A percentile compares a stretch with the other conserved stretches of the same genome.
Conservation (phyloP, 2,329 filamentous ascomycete genomes). For the Microthyrium microscopicum region DNA sequence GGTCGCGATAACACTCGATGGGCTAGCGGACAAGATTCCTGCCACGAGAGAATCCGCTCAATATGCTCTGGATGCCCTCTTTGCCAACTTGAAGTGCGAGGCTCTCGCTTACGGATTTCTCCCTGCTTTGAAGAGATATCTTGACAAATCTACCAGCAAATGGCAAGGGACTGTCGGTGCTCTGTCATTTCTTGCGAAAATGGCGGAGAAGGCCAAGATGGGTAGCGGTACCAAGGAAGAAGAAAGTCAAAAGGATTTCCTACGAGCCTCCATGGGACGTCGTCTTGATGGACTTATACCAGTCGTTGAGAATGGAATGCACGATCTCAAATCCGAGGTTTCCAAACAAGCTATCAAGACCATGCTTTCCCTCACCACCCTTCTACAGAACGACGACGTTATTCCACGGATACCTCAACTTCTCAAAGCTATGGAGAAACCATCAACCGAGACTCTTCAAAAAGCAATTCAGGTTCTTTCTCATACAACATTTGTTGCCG, state of each 20-base stretch:
- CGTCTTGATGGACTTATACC: slow-evolving; percentile 78
- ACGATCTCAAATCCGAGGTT: slow-evolving; percentile 79
- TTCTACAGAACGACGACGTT: slow-evolving; percentile 94
- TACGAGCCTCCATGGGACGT: slow-evolving; percentile 80
- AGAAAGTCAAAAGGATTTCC: slow-evolving; percentile 71
- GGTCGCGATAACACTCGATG: slow-evolving; percentile 59
- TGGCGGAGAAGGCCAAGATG: slow-evolving; percentile 89
- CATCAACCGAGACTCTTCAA: slow-evolving; percentile 71
- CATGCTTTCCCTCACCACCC: slow-evolving; percentile 77
- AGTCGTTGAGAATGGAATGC: slow-evolving; percentile 82
- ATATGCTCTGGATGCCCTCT: slow-evolving; percentile 83
- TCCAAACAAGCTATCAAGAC: slow-evolving; percentile 77
- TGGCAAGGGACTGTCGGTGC: slow-evolving; percentile 94
- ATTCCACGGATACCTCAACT: slow-evolving; percentile 80
- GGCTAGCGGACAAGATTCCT: slow-evolving; percentile 73
- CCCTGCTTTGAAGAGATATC: slow-evolving; percentile 57
- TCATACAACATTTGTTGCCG: slow-evolving; percentile 94
- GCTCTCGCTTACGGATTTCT: slow-evolving; percentile 69
- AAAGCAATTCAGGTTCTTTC: slow-evolving; percentile 95
- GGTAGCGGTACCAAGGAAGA: slow-evolving; percentile 70
- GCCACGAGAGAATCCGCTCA: slow-evolving; percentile 83
- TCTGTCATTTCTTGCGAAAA: slow-evolving; percentile 68
- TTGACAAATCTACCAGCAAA: slow-evolving; percentile 74
- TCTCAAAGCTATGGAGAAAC: slow-evolving; percentile 89
- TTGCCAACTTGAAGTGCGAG: slow-evolving; percentile 63